These are phyloP conservation scores for Ophiostoma sp. DNA, from an alignment of 2,329 filamentous ascomycete genomes.

Conservation along the genomic window DNA sequence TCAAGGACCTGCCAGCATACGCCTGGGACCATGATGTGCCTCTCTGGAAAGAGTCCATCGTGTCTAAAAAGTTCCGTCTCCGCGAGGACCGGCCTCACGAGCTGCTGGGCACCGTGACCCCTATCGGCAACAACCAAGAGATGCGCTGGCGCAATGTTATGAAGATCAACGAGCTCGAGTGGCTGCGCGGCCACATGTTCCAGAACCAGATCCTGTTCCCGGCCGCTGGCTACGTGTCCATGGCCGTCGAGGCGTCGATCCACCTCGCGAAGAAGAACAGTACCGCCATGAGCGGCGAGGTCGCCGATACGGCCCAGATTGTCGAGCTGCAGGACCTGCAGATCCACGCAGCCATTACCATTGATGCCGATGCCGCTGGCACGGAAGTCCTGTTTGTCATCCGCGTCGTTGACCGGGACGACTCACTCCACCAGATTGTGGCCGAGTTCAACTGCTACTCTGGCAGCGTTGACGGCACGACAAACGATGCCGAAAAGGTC, in stretches of 20 bases:
- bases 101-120: constrained; percentile 33
- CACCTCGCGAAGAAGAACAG: constrained; percentile 27
- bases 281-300: background rate
- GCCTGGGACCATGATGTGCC: constrained; percentile 26
- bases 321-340: constrained; percentile 23
- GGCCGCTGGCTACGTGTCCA: constrained; percentile 39
- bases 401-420: constrained; percentile 9
- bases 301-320: constrained; percentile 9
- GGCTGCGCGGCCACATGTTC: constrained; percentile 45
- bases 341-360: constrained; percentile 22
- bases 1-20: constrained; percentile 26
- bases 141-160: constrained; percentile 39
- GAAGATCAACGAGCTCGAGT: constrained; percentile 38
- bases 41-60: constrained; percentile 26
- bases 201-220: constrained; percentile 45
- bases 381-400: constrained; percentile 23
- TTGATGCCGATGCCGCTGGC: constrained; percentile 22
- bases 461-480: constrained; percentile 22
- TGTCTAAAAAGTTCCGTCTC: constrained; percentile 33
- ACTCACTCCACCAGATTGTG: background rate
- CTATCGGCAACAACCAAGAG: constrained; percentile 34
- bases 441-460: constrained; percentile 23
- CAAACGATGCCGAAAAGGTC: constrained; percentile 21
- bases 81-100: constrained; percentile 30
- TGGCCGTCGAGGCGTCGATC: constrained; percentile 35